Base-by-base conservation (phyloP, 805 yeast genomes). In the Grigorovia humatica region DNA sequence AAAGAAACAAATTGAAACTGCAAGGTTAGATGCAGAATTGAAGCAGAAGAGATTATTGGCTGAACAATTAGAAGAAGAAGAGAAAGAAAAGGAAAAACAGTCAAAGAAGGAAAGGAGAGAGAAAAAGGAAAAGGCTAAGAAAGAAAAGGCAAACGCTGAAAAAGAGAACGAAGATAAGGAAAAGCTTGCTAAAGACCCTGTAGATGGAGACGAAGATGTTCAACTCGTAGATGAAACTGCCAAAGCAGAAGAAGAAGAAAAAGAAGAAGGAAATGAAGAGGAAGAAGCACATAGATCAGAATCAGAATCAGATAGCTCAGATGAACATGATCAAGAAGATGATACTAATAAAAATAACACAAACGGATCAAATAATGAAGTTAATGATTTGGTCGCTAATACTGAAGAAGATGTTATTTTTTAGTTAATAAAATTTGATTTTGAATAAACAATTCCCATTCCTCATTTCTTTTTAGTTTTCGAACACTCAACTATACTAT, bases 1-100 rank as follows among this genome's bases (percentile, higher is more conserved):
- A 65, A 88, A 88, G 82, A 89, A 89, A 70, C 95, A 88, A 70
- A 77, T 80, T 52, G 91, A 86, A 50, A 78, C 76, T 19, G 89
- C 87, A 3, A 78, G 75, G 20, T 75, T 76, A 27, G 93, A 83
- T 56, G 76, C 74, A 19, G 85, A 79, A 52, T 55, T 66, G 60
- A 70, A 66, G 52, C 57, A 53, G 20, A 57, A 55, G 42, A 53
- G 50, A 27, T 52, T 54, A 35, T 35, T 59, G 55, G 62, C 64
- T 48, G 62, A 51, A n/a, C 54, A 60, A 56, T 59, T 64, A 55
- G 61, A 59, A 43, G 49, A 45, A 15, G 46, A 48, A 11, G 29
- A 38, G 51, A 53, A 56, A 7, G 48, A 57, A 47, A 40, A 35
- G 13, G 19, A 17, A 51, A 54, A 55, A 7, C 48, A 56, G 47